Conservation (phyloP, 192 early-diverging fungal species). For the Backusella westeae region DNA sequence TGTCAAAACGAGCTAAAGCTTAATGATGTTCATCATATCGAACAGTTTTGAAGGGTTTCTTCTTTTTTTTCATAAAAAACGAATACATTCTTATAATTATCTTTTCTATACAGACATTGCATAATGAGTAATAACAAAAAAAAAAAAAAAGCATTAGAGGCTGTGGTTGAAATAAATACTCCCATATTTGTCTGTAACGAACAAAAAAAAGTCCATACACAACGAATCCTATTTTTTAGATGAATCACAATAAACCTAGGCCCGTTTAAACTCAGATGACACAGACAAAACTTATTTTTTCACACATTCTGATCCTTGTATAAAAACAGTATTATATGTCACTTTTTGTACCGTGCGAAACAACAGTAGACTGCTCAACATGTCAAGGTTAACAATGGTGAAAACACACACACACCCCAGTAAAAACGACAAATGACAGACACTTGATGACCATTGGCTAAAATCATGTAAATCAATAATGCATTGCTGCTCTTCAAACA, state of each 20-base stretch:
- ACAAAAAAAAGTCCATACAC: neutral
- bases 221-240: neutral
- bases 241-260: neutral
- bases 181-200: neutral
- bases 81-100: no score
- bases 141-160: no score
- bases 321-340: neutral
- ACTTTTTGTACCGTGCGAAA: conserved; percentile 3
- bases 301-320: neutral
- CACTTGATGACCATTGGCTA: neutral
- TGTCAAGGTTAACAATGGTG: neutral
- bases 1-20: neutral
- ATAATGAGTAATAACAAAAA: no score
- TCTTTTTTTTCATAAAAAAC: neutral
- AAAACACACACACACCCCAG: no score
- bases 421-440: no score
- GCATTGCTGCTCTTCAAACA: no score
- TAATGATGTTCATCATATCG: neutral
- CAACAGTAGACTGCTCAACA: neutral
- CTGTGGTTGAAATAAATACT: neutral
- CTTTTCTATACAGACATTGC: no score
- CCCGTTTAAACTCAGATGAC: neutral
- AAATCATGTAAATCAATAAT: no score
- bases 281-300: neutral
- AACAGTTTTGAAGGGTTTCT: neutral